Percentiles rank a stretch among this genome's conserved stretches.
Evolutionary conservation across 1,284 basidiomycete species (phyloP).

Genomic region (Ceratobasidium sp.): DNA sequence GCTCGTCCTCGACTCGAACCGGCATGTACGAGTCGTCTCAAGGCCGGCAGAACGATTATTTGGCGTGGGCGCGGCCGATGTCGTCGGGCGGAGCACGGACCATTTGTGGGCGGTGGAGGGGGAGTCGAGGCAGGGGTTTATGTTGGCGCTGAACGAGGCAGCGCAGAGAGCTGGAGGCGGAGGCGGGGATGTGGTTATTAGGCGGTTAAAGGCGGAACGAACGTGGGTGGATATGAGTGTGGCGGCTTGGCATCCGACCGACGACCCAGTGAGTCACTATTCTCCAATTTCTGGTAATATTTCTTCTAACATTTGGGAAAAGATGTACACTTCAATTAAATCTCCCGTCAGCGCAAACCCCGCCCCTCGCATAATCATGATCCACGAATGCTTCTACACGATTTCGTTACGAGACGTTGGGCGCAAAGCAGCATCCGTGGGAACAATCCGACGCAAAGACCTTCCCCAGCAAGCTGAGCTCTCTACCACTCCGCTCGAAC

Average conservation of each 20-base stretch:
- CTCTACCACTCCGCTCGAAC: not conserved
- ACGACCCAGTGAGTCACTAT: conserved; percentile 18
- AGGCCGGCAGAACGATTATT: conserved; percentile 30
- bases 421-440: not conserved
- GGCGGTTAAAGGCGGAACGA: conserved; percentile 16
- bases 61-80: conserved; percentile 13
- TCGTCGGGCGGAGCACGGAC: conserved; percentile 37
- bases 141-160: conserved; percentile 37
- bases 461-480: not conserved
- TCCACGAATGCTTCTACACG: conserved; percentile 43
- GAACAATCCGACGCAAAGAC: not conserved
- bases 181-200: conserved; percentile 25
- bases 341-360: not conserved
- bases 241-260: conserved; percentile 39
- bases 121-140: conserved; percentile 23
- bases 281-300: not conserved
- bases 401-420: conserved; percentile 31
- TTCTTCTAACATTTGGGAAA: not conserved
- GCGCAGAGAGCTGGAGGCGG: conserved; percentile 26
- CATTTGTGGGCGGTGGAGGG: conserved; percentile 23
- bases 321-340: conserved; percentile 35
- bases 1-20: conserved; percentile 31
- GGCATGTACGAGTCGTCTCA: conserved; percentile 33
- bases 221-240: conserved; percentile 35
- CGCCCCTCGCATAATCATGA: conserved; percentile 32